These are phyloP conservation scores for Persicaria tinctoria DNA, from an alignment of 148 eudicot species.

Conservation along the genomic window DNA sequence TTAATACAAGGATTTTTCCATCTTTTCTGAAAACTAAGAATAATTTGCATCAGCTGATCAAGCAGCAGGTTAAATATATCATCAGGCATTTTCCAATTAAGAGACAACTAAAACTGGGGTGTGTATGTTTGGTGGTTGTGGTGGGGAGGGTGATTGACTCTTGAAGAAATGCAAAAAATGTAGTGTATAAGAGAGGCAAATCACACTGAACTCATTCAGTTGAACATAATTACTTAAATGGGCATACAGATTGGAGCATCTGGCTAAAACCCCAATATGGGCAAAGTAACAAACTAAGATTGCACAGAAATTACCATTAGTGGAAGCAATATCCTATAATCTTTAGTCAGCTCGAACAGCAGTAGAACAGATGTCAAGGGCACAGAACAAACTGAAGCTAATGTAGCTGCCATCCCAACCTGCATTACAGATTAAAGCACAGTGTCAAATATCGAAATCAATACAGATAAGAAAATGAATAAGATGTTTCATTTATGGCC, in stretches of 20 bases:
- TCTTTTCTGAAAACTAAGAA: neutral
- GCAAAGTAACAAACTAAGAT: slow-evolving; percentile 9
- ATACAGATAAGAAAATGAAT: neutral
- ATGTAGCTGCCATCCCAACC: slow-evolving; percentile 99
- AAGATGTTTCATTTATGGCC: neutral
- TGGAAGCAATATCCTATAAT: slow-evolving; percentile 94
- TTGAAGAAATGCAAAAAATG: neutral
- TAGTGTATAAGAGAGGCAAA: neutral
- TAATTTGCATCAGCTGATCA: neutral
- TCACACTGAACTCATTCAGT: neutral
- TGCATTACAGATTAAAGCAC: slow-evolving; percentile 24
- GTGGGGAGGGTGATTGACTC: neutral
- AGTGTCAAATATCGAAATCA: neutral
- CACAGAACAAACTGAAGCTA: slow-evolving; percentile 94
- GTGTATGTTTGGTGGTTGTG: no score
- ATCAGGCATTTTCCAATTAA: neutral
- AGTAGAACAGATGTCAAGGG: slow-evolving; percentile 95
- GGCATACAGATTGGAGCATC: neutral
- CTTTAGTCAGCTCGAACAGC: slow-evolving; percentile 92
- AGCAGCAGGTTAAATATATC: neutral
- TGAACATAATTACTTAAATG: neutral
- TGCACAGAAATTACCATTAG: slow-evolving; percentile 56
- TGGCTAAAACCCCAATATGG: neutral
- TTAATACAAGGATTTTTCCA: neutral
- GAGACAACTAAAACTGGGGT: neutral